Percentiles rank a stretch among this genome's conserved stretches.
Evolutionary conservation across 78 protist species (phyloP).

Genomic region (Chrysochromulina parva): DNA sequence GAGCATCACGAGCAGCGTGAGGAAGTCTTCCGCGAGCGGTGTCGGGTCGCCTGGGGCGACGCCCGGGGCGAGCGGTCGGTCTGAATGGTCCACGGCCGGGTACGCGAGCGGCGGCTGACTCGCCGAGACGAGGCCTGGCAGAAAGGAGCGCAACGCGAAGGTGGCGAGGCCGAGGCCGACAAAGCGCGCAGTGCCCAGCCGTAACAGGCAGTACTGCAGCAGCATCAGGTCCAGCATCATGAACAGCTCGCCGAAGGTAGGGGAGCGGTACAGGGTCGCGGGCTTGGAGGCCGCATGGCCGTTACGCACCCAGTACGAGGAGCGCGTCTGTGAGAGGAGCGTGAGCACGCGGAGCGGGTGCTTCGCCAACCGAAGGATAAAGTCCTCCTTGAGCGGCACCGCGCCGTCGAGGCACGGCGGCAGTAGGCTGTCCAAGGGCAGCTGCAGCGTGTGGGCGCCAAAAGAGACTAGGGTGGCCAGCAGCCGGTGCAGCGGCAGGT

Average conservation of each 20-base stretch:
- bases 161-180: background rate
- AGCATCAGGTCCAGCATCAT: background rate
- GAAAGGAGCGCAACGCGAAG: too few species aligned
- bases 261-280: background rate
- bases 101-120: background rate
- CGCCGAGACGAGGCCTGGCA: too few species aligned
- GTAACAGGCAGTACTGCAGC: background rate
- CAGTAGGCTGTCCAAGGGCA: too few species aligned
- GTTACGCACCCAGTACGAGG: background rate
- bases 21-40: too few species aligned
- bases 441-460: background rate
- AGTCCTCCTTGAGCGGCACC: background rate
- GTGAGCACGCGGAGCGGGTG: background rate
- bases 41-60: too few species aligned
- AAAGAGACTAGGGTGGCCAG: background rate
- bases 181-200: background rate
- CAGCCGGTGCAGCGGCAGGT: constrained; percentile 15
- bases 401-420: too few species aligned
- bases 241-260: background rate
- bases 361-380: background rate
- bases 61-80: background rate
- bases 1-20: too few species aligned
- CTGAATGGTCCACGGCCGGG: background rate
- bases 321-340: background rate
- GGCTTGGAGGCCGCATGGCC: background rate